Base-by-base conservation (phyloP, 345 rosid species). In the Eucalyptus victrix region DNA sequence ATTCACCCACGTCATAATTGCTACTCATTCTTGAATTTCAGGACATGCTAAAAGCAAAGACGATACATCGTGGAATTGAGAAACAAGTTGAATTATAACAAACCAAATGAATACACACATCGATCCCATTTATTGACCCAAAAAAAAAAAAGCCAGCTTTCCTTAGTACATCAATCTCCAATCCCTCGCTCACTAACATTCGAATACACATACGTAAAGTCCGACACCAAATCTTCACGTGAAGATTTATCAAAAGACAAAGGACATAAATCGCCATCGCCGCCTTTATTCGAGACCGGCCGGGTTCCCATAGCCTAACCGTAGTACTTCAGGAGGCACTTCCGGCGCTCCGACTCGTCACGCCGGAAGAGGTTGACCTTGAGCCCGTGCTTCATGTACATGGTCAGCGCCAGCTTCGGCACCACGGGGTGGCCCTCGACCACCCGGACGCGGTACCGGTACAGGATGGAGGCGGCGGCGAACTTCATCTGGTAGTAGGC, bases 401-500 rank as follows among this genome's bases (percentile, higher is more conserved):
- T 93, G 2, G 99, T 98, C 86, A 97, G 89, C 12, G 99, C 99
- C 67, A 97, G 94, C 91, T 97, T 98, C 1, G 97, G 98, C 40
- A 19, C 92, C 50, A 94, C 94, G 0, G 91, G 95, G 85, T 98
- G 99, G 88, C 90, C 93, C 37, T 93, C 90, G 85, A 89, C 96
- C 51, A 96, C 94, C 91, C 93, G 92, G 87, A 96, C 96, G 15
- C 88, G 91, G 92, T 93, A 97, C 4, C 95, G 94, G 89, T 90
- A 93, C 23, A 98, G 89, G 90, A 96, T 93, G 14, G 99, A 95
- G 34, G 99, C 98, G 5, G 97, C 96, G 8, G 89, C 92, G 49
- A 92, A 94, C 90, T 95, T 97, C 98, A 98, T 98, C 89, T 98
- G 99, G 86, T 97, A 97, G 92, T 96, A 97, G 13, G 98, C 99